Evolutionary conservation across 75 land plant species (phyloP).

Genomic region (Cupressus sempervirens): DNA sequence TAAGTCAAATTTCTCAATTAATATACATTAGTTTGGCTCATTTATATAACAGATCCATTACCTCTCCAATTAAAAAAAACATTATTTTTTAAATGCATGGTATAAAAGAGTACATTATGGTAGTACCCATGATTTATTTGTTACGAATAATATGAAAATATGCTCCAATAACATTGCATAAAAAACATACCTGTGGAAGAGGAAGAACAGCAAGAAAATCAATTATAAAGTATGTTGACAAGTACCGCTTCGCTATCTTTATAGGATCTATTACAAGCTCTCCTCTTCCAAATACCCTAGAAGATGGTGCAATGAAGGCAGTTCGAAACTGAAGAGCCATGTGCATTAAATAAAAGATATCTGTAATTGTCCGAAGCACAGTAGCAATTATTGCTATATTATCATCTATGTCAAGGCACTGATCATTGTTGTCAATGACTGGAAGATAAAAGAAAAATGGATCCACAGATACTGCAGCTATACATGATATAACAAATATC

Average conservation of each 20-base stretch:
- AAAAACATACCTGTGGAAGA: constrained; percentile 46
- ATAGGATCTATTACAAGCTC: constrained; percentile 42
- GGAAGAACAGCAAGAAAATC: constrained; percentile 49
- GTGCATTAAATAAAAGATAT: constrained; percentile 41
- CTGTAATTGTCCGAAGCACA: constrained; percentile 29
- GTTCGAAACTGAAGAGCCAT: constrained; percentile 42
- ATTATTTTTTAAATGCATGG: background rate
- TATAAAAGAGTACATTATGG: background rate
- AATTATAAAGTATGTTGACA: constrained; percentile 23
- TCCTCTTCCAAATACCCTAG: constrained; percentile 51
- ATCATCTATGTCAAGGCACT: constrained; percentile 18
- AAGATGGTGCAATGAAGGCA: constrained; percentile 40
- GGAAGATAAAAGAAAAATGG: constrained; percentile 40
- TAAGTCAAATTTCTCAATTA: background rate
- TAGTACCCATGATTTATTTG: background rate
- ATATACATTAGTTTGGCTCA: background rate
- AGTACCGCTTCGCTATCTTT: constrained; percentile 34
- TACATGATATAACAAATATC: constrained; percentile 26
- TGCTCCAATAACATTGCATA: background rate
- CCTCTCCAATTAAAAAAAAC: background rate
- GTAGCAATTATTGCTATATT: constrained; percentile 20
- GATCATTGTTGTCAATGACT: background rate
- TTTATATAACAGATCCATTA: background rate
- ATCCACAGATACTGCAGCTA: constrained; percentile 29
- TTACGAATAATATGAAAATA: background rate